Conservation (phyloP, 257 asterid genomes). For the Solanum piurae region DNA sequence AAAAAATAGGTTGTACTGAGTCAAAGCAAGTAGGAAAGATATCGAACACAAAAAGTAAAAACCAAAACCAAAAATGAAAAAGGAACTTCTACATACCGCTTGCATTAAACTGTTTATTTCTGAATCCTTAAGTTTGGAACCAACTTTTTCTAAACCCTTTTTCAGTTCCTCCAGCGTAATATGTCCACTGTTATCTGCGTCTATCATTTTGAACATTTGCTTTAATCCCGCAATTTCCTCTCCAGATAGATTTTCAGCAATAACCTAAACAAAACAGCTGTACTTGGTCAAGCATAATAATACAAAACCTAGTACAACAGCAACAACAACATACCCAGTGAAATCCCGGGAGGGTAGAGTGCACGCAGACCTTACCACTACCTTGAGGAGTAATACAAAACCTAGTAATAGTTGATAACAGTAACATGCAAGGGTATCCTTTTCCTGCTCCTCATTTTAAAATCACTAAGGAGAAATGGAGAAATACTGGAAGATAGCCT, state of each 20-base stretch:
- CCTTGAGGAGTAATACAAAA: background rate
- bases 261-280: slow-evolving; percentile 13
- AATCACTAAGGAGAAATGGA: background rate
- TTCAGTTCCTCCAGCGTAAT: slow-evolving; percentile 34
- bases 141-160: slow-evolving; percentile 27
- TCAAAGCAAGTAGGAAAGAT: background rate
- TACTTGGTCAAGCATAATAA: background rate
- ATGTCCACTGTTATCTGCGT: slow-evolving; percentile 34
- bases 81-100: background rate
- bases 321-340: background rate
- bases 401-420: background rate
- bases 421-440: background rate
- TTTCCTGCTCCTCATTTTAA: background rate
- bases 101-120: slow-evolving; percentile 15
- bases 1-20: background rate
- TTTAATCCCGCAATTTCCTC: slow-evolving; percentile 43
- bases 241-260: slow-evolving; percentile 34
- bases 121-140: slow-evolving; percentile 26
- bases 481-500: background rate
- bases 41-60: background rate
- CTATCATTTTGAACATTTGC: slow-evolving; percentile 43
- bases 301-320: background rate
- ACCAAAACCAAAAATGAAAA: background rate
- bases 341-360: background rate
- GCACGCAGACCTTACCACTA: background rate